phyloP scores from a whole-genome alignment of 805 yeast genomes.

The Metschnikowia borealis region DNA sequence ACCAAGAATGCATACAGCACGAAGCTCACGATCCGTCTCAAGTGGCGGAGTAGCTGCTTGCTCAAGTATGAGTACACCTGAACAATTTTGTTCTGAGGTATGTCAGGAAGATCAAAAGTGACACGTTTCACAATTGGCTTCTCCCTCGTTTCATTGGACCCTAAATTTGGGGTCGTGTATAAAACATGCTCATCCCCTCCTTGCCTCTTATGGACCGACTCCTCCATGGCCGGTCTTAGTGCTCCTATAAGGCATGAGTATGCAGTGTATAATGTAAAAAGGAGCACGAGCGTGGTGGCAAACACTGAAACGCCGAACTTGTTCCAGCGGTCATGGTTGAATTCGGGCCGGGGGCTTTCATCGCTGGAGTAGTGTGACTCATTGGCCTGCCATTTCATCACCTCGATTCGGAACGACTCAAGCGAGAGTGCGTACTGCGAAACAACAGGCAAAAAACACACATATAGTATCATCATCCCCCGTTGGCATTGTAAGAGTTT shows the following conservation, averaged over 20 bases:
- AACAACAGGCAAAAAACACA: background rate
- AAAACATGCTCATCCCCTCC: background rate
- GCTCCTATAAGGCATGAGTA: background rate
- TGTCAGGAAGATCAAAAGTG: slow-evolving; percentile 5
- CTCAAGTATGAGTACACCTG: background rate
- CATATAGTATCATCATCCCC: background rate
- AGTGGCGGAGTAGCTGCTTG: background rate
- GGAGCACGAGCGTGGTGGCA: background rate
- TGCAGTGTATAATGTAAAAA: background rate
- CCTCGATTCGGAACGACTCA: background rate
- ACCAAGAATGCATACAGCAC: background rate
- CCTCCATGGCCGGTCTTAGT: background rate
- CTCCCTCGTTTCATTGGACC: background rate
- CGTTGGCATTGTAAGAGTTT: background rate
- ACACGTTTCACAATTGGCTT: slow-evolving; percentile 4
- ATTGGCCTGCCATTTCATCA: slow-evolving; percentile 1
- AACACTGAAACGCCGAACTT: background rate
- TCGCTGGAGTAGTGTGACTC: background rate
- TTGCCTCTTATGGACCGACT: background rate
- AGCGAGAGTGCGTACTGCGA: background rate
- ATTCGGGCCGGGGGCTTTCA: background rate
- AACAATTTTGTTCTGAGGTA: background rate
- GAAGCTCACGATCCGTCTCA: slow-evolving; percentile 3
- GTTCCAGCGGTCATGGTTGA: slow-evolving; percentile 2
- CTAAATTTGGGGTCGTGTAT: background rate